Evolutionary conservation across 495 filamentous ascomycete genomes (phyloP).

Genomic region (Darksidea phi): DNA sequence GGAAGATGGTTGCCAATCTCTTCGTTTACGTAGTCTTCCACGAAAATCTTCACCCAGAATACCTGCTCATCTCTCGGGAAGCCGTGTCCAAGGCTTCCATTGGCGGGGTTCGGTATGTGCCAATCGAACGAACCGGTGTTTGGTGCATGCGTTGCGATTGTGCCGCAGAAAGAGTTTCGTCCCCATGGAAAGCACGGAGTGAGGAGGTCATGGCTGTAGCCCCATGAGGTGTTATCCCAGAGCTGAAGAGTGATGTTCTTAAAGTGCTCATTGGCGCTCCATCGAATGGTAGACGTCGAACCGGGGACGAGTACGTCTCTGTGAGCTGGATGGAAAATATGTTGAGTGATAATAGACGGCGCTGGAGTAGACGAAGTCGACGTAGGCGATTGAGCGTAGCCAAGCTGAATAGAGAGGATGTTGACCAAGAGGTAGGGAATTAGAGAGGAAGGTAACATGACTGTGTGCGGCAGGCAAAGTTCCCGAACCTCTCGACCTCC

Average conservation of each 20-base stretch:
- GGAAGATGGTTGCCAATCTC: constrained; percentile 14
- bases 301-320: constrained; percentile 6
- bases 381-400: not conserved
- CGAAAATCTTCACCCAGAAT: constrained; percentile 32
- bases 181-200: constrained; percentile 20
- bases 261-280: constrained; percentile 11
- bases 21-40: constrained; percentile 20
- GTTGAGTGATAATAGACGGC: not conserved
- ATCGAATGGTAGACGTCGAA: constrained; percentile 8
- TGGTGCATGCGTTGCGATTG: constrained; percentile 17
- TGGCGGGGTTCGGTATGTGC: constrained; percentile 14
- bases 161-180: constrained; percentile 22
- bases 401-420: not conserved
- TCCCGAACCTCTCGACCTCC: no score
- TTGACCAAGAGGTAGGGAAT: no score
- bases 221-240: constrained; percentile 25
- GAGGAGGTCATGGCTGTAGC: constrained; percentile 18
- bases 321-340: constrained; percentile 9
- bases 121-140: constrained; percentile 22
- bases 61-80: constrained; percentile 9
- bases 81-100: not conserved
- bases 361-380: not conserved
- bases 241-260: constrained; percentile 25
- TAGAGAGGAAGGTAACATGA: no score
- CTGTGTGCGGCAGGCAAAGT: no score